phyloP scores from a whole-genome alignment of 495 filamentous ascomycete species.

The Cryomyces minteri region DNA sequence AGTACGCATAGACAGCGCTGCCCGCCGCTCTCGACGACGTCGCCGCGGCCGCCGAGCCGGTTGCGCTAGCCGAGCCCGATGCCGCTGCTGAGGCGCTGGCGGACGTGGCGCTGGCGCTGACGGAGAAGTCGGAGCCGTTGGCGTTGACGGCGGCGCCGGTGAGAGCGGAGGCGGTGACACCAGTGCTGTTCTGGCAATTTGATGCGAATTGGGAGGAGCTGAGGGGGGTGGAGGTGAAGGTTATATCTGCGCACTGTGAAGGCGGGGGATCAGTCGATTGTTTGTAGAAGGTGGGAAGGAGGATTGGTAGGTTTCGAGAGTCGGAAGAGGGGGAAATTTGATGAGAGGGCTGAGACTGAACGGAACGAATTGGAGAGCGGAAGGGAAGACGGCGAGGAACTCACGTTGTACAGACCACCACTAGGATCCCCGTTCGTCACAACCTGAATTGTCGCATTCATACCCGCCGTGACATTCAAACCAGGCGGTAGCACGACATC shows the following conservation, averaged over 20 bases:
- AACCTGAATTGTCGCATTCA: slow-evolving; percentile 47
- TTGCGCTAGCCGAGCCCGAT: neutral
- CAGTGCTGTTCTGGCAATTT: slow-evolving; percentile 34
- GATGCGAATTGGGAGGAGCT: slow-evolving; percentile 21
- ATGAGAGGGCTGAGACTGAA: neutral
- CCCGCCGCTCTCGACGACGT: neutral
- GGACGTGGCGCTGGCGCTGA: neutral
- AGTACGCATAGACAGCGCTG: no score
- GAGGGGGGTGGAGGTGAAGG: slow-evolving; percentile 26
- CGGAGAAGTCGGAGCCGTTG: neutral
- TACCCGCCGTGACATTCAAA: slow-evolving; percentile 27
- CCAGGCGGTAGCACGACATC: slow-evolving; percentile 19
- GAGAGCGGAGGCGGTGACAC: slow-evolving; percentile 20
- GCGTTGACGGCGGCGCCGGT: slow-evolving; percentile 4
- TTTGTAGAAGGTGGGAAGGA: neutral
- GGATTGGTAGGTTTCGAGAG: no score
- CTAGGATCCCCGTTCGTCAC: slow-evolving; percentile 23
- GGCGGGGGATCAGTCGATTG: neutral
- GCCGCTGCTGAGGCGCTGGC: neutral
- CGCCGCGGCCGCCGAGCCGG: neutral
- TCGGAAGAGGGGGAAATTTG: neutral
- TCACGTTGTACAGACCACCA: slow-evolving; percentile 15
- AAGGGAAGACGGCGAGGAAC: neutral
- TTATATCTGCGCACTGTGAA: slow-evolving; percentile 42
- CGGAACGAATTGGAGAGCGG: neutral